Base-by-base conservation (phyloP, 2,329 filamentous ascomycete species). In the Leptographium radiaticola region DNA sequence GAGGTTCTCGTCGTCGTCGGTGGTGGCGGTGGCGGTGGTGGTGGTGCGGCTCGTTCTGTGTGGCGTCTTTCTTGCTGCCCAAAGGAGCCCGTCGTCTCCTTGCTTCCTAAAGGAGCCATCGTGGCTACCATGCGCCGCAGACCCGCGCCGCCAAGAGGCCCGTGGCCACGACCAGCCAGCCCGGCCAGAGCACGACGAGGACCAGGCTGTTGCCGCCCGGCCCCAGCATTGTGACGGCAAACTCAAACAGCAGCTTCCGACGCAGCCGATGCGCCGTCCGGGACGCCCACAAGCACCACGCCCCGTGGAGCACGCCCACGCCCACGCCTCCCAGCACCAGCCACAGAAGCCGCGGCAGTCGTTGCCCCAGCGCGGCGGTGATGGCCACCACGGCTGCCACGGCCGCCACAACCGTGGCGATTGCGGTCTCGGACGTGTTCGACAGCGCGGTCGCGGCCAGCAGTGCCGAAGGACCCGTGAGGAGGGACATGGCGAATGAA, bases 101-200 rank as follows among this genome's bases (percentile, higher is more conserved):
- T 25, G 25, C 25, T 25, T 2, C 25, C 25, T 5, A 25, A 25
- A 25, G 5, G 25, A 25, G 25, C 25, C 25, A 5, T 25, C 25
- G 25, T 25, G 4, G 9, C 34, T 36, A 57, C 70, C 67, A 71
- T 13, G 63, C 63, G 53, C 64, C 58, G 51, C 67, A 64, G 54
- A 61, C 59, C 63, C 67, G 72, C 33, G 58, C 44, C 4, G 62
- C 62, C 58, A 69, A 66, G 2, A 63, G 56, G n/a, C 64, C 58
- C 8, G 68, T 63, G 2, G 61, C 72, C 34, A 80, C 55, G 33
- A 79, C 56, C 55, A 71, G 65, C 77, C 77, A 80, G 0, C 77
- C 77, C 0, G 77, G 77, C 77, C 77, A 81, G 59, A 81, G 76
- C 57, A 80, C 57, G 55, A 79, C 47, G 36, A 79, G 62, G 56